Evolutionary conservation across 1,284 basidiomycete species (phyloP), one percentile per base, ranked within the genome.

Genomic region (Singerocomus inundabilis): DNA sequence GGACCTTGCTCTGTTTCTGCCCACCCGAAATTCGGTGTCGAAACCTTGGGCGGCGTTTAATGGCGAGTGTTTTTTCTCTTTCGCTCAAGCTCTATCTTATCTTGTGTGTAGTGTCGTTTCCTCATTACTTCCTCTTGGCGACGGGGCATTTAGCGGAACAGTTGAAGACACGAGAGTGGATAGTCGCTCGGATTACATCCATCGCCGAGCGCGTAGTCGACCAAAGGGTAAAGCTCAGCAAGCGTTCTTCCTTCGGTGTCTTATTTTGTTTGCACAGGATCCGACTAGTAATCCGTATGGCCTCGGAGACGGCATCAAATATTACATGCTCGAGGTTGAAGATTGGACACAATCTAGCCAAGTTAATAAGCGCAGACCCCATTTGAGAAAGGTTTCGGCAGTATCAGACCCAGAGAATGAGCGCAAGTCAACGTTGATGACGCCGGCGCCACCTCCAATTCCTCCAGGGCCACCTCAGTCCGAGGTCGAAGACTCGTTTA

Each of bases 11-110:
- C 76, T 99, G 32, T 99, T 99, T 71, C 74, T 99, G 28, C 96
- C 96, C 1, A 98, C 97, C 0, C 78, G 95, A 43, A 97, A 97
- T 68, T 91, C 93, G 16, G 81, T 91, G 2, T 86, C 88, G 34
- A 93, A 93, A 65, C 90, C 92, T 1, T 98, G 93, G 93, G 94
- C 94, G n/a, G 94, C 93, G 15, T 97, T 97, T 72, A 97, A 97
- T 70, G 88, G 88, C 88, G 62, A 53, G 81, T 46, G 7, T 39
- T 11, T 46, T 43, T 25, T 46, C 9, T 6, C 3, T 15, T 4
- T 13, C 6, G 1, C 15, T 30, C 18, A 8, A 29, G 16, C 36
- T 41, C 2, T 40, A 33, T 49, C 36, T 46, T 58, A 49, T 24
- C 9, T 18, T 40, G 10, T 34, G 5, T 24, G 30, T 46, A 93